Evolutionary conservation across 306 rosid genomes (phyloP).

Genomic region (Lotus japonicus): DNA sequence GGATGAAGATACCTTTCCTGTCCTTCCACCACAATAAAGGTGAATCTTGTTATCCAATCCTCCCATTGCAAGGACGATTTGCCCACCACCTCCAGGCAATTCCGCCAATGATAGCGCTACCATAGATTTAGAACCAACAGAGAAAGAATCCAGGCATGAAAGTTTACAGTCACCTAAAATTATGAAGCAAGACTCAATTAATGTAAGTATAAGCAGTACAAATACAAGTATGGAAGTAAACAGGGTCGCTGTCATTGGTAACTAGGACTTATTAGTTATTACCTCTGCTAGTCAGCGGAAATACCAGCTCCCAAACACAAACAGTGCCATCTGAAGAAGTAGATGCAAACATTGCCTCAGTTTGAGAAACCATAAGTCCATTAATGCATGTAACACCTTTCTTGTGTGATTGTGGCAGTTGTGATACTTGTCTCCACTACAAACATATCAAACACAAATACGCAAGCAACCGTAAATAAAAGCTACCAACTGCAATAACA

Average conservation of each 20-base stretch:
- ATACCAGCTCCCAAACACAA: constrained; percentile 61
- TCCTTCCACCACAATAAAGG: constrained; percentile 76
- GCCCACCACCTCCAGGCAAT: constrained; percentile 64
- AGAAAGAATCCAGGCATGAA: constrained; percentile 53
- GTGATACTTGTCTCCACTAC: constrained; percentile 78
- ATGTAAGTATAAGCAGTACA: background rate
- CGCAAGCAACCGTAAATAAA: constrained; percentile 2
- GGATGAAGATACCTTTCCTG: constrained; percentile 54
- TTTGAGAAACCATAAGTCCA: constrained; percentile 71
- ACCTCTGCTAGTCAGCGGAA: constrained; percentile 56
- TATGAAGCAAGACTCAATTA: background rate
- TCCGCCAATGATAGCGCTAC: constrained; percentile 79
- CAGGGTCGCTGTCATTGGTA: background rate
- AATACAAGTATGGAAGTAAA: background rate
- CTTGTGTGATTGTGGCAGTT: constrained; percentile 69
- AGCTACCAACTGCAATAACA: constrained; percentile 3
- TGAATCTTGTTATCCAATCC: constrained; percentile 95
- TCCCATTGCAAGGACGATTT: constrained; percentile 84
- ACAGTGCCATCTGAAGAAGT: constrained; percentile 76
- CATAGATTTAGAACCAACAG: constrained; percentile 78
- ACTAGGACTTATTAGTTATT: constrained; percentile 38
- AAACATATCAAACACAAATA: constrained; percentile 11
- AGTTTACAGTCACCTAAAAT: constrained; percentile 70
- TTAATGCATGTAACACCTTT: constrained; percentile 92
- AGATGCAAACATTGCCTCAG: constrained; percentile 71